A percentile compares a stretch with the other conserved stretches of the same genome.
Evolutionary conservation across 1,139 yeast species (phyloP).

Genomic region (Kodamaea sp.): DNA sequence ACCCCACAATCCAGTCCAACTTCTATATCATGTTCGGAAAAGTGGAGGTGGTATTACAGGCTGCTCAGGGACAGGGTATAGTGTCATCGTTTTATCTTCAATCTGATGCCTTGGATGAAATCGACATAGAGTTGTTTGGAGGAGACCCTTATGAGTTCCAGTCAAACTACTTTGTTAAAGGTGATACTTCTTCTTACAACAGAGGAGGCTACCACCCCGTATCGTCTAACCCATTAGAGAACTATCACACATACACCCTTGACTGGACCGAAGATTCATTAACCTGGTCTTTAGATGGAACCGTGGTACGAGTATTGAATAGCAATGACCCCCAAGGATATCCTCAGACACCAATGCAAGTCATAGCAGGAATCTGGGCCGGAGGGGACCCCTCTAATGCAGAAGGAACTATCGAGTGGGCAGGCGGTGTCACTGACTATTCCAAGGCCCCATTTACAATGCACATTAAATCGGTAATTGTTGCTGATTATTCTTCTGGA

Average conservation of each 20-base stretch:
- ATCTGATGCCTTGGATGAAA: conserved; percentile 84
- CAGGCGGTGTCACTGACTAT: conserved; percentile 77
- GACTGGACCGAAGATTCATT: conserved; percentile 74
- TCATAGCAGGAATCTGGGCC: conserved; percentile 75
- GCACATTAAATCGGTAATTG: conserved; percentile 60
- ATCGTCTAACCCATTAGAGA: conserved; percentile 49
- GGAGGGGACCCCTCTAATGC: conserved; percentile 73
- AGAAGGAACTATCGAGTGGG: conserved; percentile 80
- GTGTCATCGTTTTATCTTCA: conserved; percentile 80
- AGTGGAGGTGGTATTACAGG: conserved; percentile 68
- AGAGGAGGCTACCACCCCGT: conserved; percentile 70
- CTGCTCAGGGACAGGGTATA: conserved; percentile 75
- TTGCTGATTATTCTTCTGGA: conserved; percentile 83
- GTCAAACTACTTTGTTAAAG: conserved; percentile 80
- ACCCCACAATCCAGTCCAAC: conserved; percentile 73
- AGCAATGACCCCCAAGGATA: conserved; percentile 58
- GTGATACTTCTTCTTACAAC: conserved; percentile 72
- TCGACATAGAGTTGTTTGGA: conserved; percentile 85
- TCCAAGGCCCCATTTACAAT: conserved; percentile 66
- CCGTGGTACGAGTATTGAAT: conserved; percentile 56
- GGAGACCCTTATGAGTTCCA: conserved; percentile 72
- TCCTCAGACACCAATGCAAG: conserved; percentile 78
- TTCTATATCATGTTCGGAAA: conserved; percentile 87
- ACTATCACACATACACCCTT: conserved; percentile 73
- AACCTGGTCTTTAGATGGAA: conserved; percentile 65